Base-by-base conservation (phyloP, 176 grass and related monocot species). In the Triticum dicoccoides region DNA sequence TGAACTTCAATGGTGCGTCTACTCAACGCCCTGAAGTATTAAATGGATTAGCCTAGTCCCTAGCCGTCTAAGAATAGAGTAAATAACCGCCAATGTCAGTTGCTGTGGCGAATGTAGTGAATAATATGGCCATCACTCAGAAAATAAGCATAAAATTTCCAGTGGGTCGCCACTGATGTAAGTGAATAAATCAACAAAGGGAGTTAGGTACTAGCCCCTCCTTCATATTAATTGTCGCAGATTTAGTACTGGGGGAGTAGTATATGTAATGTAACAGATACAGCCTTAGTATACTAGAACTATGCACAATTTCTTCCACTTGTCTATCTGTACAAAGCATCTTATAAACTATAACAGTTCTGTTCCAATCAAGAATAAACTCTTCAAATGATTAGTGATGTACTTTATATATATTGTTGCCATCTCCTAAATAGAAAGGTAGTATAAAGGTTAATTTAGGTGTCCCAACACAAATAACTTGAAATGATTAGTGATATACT, bases 201-300 rank as follows among this genome's bases (percentile, higher is more conserved):
- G 33, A 38, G 67, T 38, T 37, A 8, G 8, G 21, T 45, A 59
- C 66, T 14, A 75, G 1, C 47, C 45, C 47, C 47, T 51, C 47
- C 12, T 51, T 4, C 12, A 51, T 51, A 51, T 51, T 51, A 14
- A 51, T 51, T 51, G 47, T 51, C 13, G 13, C 47, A 51, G 47
- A 51, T 15, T 51, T 51, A 51, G 47, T 51, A 51, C 47, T 49
- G 12, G 15, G 47, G 47, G 47, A 15, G 47, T 51, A 51, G 72
- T 75, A 81, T 65, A 65, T 32, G 73, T 52, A 87, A 65, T 32
- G 73, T 52, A 87, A 80, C 0, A 70, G 13, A 69, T 54, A 69
- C 27, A 52, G 44, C 38, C 39, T 25, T 14, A 73, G 38, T 73
- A 42, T 35, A 69, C 20, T 72, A 72, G 69, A 44, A 24, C 9